Conservation (phyloP, 352 stramenopile species). For the Globisporangium perplexum region DNA sequence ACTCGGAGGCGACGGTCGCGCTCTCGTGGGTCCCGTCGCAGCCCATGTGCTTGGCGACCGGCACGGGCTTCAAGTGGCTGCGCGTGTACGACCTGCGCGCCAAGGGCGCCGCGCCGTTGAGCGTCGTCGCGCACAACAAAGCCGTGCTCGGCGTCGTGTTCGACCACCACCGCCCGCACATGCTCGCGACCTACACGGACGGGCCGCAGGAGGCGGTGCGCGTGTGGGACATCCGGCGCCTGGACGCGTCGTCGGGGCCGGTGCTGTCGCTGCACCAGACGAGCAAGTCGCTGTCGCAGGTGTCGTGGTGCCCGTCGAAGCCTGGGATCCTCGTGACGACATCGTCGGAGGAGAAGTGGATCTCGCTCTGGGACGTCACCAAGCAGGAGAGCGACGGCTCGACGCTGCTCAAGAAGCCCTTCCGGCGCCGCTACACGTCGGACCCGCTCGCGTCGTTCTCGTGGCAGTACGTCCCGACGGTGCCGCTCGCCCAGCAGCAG, state of each 20-base stretch:
- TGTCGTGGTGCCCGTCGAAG: slow-evolving; percentile 82
- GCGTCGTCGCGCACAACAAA: slow-evolving; percentile 82
- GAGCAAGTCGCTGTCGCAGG: slow-evolving; percentile 68
- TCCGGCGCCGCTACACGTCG: slow-evolving; percentile 69
- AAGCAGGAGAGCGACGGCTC: slow-evolving; percentile 43
- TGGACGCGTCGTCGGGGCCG: slow-evolving; percentile 58
- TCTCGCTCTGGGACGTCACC: slow-evolving; percentile 81
- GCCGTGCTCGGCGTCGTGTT: slow-evolving; percentile 78
- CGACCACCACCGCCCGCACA: slow-evolving; percentile 71
- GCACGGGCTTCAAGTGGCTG: slow-evolving; percentile 86
- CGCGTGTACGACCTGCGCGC: slow-evolving; percentile 76
- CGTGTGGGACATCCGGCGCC: slow-evolving; percentile 82
- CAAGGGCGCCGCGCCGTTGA: slow-evolving; percentile 45
- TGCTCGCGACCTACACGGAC: slow-evolving; percentile 82
- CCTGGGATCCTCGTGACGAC: slow-evolving; percentile 73
- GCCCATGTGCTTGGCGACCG: slow-evolving; percentile 70
- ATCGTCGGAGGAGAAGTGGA: slow-evolving; percentile 71
- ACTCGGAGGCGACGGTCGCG: slow-evolving; percentile 79
- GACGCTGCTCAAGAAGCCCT: slow-evolving; percentile 60
- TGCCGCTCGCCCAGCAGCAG: slow-evolving; percentile 3
- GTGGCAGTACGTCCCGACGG: slow-evolving; percentile 53
- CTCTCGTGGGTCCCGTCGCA: slow-evolving; percentile 82
- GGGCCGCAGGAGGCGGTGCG: slow-evolving; percentile 77
- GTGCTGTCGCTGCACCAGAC: slow-evolving; percentile 67
- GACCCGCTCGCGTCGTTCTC: slow-evolving; percentile 75